Conservation (phyloP, 345 rosid genomes). For the Sapria himalayana region DNA sequence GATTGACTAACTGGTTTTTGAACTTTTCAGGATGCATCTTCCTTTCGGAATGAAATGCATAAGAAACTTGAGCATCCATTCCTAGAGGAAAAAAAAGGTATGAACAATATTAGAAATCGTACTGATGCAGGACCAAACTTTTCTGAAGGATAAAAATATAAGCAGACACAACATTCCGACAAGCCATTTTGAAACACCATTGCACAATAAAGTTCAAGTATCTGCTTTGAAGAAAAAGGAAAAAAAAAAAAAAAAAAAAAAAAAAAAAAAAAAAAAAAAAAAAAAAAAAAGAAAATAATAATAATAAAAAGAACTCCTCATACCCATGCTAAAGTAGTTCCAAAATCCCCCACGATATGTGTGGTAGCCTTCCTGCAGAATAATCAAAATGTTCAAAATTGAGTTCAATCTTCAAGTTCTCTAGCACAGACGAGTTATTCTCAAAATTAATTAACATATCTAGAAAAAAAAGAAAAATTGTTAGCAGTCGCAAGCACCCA, state of each 20-base stretch:
- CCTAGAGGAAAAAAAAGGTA: slow-evolving; percentile 23
- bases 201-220: neutral
- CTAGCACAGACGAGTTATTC: too few species aligned
- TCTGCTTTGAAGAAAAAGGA: neutral
- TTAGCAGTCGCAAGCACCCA: too few species aligned
- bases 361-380: slow-evolving; percentile 59
- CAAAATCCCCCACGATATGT: slow-evolving; percentile 96
- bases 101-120: slow-evolving; percentile 1
- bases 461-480: too few species aligned
- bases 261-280: neutral
- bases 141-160: neutral
- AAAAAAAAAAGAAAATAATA: neutral
- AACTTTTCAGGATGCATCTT: slow-evolving; percentile 78
- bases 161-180: neutral
- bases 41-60: slow-evolving; percentile 71
- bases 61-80: slow-evolving; percentile 93
- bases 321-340: slow-evolving; percentile 97
- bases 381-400: too few species aligned
- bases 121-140: neutral
- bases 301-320: slow-evolving; percentile 8
- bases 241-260: neutral
- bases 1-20: slow-evolving; percentile 75
- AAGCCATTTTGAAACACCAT: neutral
- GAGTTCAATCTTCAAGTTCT: too few species aligned
- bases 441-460: too few species aligned